Conservation (phyloP, 768 basidiomycete genomes). For the Clavaria fumosa region DNA sequence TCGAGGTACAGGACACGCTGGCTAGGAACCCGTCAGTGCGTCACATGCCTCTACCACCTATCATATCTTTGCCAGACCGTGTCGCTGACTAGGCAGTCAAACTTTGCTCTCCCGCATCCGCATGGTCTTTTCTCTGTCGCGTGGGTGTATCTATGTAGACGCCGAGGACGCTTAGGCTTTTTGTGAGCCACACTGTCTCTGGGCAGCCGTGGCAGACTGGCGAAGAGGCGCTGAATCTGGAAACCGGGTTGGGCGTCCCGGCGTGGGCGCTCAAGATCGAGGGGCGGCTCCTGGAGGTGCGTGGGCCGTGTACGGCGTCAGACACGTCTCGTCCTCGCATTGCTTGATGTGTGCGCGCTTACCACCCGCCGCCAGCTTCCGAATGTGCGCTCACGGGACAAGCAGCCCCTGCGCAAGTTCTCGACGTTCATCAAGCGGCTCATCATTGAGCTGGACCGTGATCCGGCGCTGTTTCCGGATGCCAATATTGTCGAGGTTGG, state of each 20-base stretch:
- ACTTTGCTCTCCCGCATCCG: no score
- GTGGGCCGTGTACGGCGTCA: conserved; percentile 9
- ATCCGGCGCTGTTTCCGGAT: conserved; percentile 66
- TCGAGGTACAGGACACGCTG: conserved; percentile 84
- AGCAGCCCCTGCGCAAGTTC: conserved; percentile 54
- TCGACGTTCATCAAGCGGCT: conserved; percentile 74
- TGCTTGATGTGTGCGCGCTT: no score
- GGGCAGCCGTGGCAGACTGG: conserved; percentile 74
- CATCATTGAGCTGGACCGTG: conserved; percentile 78
- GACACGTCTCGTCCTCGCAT: conserved; percentile 3
- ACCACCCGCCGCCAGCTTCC: no score
- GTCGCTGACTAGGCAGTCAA: no score
- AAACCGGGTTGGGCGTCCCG: conserved; percentile 80
- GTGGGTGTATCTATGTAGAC: conserved; percentile 37
- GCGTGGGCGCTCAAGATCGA: conserved; percentile 84
- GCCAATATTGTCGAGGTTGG: conserved; percentile 79
- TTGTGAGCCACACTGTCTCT: conserved; percentile 76
- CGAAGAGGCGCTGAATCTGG: conserved; percentile 37
- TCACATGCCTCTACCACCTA: not conserved
- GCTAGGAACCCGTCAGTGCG: conserved; percentile 54
- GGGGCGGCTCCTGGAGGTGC: conserved; percentile 69
- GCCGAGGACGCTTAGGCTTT: conserved; percentile 70
- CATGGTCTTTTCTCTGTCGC: no score
- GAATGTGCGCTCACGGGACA: conserved; percentile 50
- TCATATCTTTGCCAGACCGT: not conserved